Base-by-base conservation (phyloP, 2,329 filamentous ascomycete species). In the Aotearoamyces nothofagi region DNA sequence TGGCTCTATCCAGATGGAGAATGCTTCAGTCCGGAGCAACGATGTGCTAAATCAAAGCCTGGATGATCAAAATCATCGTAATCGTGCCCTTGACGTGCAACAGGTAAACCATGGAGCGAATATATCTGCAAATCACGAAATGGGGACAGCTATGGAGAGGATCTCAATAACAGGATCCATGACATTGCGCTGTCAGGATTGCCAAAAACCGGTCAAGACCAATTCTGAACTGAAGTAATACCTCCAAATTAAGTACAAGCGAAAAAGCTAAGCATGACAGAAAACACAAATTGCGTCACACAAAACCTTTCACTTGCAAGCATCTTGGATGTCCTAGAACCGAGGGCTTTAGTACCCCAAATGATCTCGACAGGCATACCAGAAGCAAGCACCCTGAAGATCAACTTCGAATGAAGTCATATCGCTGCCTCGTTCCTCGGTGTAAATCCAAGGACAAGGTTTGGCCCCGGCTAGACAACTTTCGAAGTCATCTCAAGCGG, bases 381-480 rank as follows among this genome's bases (percentile, higher is more conserved):
- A 72, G 69, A 44, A 78, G 73, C 34, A 72, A 79, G 5, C 84
- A 93, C 47, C 53, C 52, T 3, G 42, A 56, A 53, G 33, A 47
- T 43, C 15, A 57, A 2, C 60, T 61, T 6, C 56, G 54, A 1
- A 58, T 56, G 24, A 63, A 63, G 34, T 58, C 58, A 22, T 81
- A 65, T 38, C 63, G 60, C 32, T 90, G 80, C 46, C 61, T 60
- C 28, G 55, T 66, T 5, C 52, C 52, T 5, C 43, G 55, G 13
- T 83, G 78, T 42, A 58, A 55, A 14, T 65, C 58, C 14, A 73
- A 60, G 36, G 57, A 57, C 2, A 92, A 92, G 48, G 55, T 63
- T 19, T 93, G 81, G 81, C 77, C 78, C 1, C 69, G 86, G 13
- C 60, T 75, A 28, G 86, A 94, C 51, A 94, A 94, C 45, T 93